Evolutionary conservation across 2,329 filamentous ascomycete genomes (phyloP).

Genomic region (Stagonosporopsis tanaceti): DNA sequence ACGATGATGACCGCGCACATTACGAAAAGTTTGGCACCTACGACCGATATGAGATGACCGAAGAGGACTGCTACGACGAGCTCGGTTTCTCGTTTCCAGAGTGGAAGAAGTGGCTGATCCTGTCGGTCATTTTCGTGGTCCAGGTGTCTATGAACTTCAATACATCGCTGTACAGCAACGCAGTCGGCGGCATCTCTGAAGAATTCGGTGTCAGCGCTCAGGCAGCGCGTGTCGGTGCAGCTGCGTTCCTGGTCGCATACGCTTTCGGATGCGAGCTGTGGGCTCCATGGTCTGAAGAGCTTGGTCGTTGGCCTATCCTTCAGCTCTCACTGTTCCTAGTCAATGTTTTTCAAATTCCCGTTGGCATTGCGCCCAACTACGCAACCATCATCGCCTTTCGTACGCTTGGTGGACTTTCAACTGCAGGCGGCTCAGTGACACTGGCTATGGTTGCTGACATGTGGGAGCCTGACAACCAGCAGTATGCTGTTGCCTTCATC

Average conservation of each 20-base stretch:
- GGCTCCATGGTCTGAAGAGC: slow-evolving; percentile 87
- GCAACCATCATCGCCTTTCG: slow-evolving; percentile 72
- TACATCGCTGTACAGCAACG: slow-evolving; percentile 64
- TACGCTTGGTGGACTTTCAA: slow-evolving; percentile 53
- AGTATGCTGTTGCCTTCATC: slow-evolving; percentile 51
- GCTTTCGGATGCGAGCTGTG: slow-evolving; percentile 88
- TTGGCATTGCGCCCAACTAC: slow-evolving; percentile 77
- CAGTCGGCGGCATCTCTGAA: slow-evolving; percentile 60
- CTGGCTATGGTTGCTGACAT: slow-evolving; percentile 71
- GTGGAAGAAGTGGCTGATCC: slow-evolving; percentile 63
- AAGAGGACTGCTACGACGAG: slow-evolving; percentile 59
- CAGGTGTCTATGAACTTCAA: slow-evolving; percentile 68
- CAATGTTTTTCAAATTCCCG: slow-evolving; percentile 73
- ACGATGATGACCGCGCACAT: slow-evolving; percentile 37
- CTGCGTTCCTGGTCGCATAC: slow-evolving; percentile 80
- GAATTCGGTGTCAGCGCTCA: slow-evolving; percentile 74
- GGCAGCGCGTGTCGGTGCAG: slow-evolving; percentile 75
- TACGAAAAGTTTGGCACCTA: slow-evolving; percentile 49
- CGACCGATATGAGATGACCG: slow-evolving; percentile 58
- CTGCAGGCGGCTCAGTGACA: slow-evolving; percentile 70
- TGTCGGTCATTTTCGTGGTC: slow-evolving; percentile 61
- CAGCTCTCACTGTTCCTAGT: slow-evolving; percentile 77
- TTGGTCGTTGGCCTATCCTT: slow-evolving; percentile 78
- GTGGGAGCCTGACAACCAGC: slow-evolving; percentile 50
- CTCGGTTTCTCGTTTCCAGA: slow-evolving; percentile 59